Evolutionary conservation across 176 grass and related monocot species (phyloP), one percentile per base, ranked within the genome.

Genomic region (Hsuehochloa calcarea): DNA sequence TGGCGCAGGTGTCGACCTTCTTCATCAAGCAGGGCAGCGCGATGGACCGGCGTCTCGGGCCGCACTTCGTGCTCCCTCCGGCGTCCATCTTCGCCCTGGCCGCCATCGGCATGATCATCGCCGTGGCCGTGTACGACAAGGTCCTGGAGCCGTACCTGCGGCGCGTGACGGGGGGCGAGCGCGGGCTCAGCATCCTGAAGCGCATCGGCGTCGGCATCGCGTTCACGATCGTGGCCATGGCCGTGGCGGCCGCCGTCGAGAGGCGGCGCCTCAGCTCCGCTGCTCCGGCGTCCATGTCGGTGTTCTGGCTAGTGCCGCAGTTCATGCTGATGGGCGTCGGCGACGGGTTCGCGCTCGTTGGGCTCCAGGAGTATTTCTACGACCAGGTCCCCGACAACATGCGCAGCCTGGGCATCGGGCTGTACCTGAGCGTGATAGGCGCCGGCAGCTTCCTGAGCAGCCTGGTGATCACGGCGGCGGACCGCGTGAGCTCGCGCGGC

Each of bases 361-460:
- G 95, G 0, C 85, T 97, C 4, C 95, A 97, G 68, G 95, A 97
- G 74, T 97, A 97, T 74, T 97, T 97, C 81, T 97, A 97, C 78
- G 88, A 90, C 16, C 95, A 97, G 88, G 90, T 94, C 17, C 95
- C 95, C 0, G 95, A 94, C 47, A 87, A 45, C 19, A 97, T 97
- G 95, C 85, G 95, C 77, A 97, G 95, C 43, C 69, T 94, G 4
- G 95, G 95, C 19, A 93, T 97, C 22, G 92, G 84, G 13, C 68
- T 97, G 1, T 97, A 97, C 87, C 78, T 94, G 2, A 93, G 92
- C 65, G 90, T 94, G 10, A 56, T 94, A 29, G 95, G 95, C 1
- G 95, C 82, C n/a, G 86, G 88, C 7, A 94, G 77, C 79, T 97
- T 97, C 74, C 65, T 94, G 4, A 94, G 90, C 73, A 94, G 92